Evolutionary conservation across 1,284 basidiomycete species (phyloP), one percentile per base, ranked within the genome.

Genomic region (Tylopilus orsonianus): DNA sequence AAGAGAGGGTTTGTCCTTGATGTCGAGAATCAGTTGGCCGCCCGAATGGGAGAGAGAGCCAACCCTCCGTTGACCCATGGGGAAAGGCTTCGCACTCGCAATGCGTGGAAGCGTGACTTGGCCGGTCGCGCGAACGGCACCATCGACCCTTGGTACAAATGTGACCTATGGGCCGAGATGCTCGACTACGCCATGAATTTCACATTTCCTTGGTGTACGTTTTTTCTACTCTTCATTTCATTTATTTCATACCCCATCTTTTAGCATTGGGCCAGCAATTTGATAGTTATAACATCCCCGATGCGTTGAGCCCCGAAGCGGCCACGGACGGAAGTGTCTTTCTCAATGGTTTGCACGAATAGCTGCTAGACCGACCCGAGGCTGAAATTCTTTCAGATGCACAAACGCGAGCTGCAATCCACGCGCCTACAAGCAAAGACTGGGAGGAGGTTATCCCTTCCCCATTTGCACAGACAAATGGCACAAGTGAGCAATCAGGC

Each of bases 161-260:
- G 82, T 58, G 69, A 77, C 48, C 52, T 82, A 6, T 67, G 75
- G 33, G 61, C 70, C 26, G 74, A 77, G 60, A 72, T 80, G 56
- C 52, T 79, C 18, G 80, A 83, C 55, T 84, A 83, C 54, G 79
- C 80, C 9, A 30, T 78, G 49, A 83, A 83, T 56, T 83, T 73
- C 58, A 80, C 75, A 0, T 80, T 73, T 56, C 85, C 85, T 2
- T 87, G 83, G 84, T 80, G 82, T 85, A 61, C 44, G 81, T 54
- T 47, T 29, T 22, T 37, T 5, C 48, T 13, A 7, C 8, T 18
- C 18, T 5, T 12, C 5, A 22, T 45, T 35, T 4, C 6, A 24
- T 27, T 23, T 34, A 37, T 33, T 22, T 6, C 6, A 35, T 13
- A n/a, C 32, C 39, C 33, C 22, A 12, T 53, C 10, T 26, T 7